These are phyloP conservation scores for Rhytidiadelphus loreus DNA, from an alignment of 225 moss, liverwort and hornwort genomes.

Conservation along the genomic window DNA sequence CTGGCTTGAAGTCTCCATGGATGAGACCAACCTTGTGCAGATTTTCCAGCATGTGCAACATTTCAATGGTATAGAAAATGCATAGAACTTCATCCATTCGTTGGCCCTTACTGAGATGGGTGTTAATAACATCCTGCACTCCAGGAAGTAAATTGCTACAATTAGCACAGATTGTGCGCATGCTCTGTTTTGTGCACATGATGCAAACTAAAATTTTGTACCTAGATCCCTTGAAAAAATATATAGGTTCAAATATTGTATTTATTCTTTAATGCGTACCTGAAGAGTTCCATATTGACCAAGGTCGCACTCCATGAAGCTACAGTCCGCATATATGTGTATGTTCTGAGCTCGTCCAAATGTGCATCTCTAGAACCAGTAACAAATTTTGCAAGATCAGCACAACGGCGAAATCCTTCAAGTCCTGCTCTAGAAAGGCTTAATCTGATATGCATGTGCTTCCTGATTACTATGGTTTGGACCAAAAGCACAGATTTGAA, in stretches of 20 bases:
- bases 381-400: not conserved
- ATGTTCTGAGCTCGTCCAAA: constrained; percentile 64
- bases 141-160: not conserved
- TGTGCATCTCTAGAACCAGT: constrained; percentile 45
- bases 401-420: not conserved
- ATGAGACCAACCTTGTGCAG: constrained; percentile 83
- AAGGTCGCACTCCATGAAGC: constrained; percentile 78
- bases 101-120: constrained; percentile 47
- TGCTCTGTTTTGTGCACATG: not conserved
- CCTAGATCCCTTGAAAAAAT: not conserved
- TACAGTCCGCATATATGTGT: constrained; percentile 71
- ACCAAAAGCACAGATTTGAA: not conserved
- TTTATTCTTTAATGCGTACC: constrained; percentile 19
- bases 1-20: constrained; percentile 97
- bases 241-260: not conserved
- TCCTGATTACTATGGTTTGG: not conserved
- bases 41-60: constrained; percentile 73
- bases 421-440: not conserved
- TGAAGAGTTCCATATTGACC: constrained; percentile 88
- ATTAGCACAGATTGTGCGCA: not conserved
- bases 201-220: not conserved
- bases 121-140: constrained; percentile 82
- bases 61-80: constrained; percentile 84
- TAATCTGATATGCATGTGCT: not conserved
- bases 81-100: constrained; percentile 84